Base-by-base conservation (phyloP, 164 flowering plant genomes). In the Umbellularia californica region DNA sequence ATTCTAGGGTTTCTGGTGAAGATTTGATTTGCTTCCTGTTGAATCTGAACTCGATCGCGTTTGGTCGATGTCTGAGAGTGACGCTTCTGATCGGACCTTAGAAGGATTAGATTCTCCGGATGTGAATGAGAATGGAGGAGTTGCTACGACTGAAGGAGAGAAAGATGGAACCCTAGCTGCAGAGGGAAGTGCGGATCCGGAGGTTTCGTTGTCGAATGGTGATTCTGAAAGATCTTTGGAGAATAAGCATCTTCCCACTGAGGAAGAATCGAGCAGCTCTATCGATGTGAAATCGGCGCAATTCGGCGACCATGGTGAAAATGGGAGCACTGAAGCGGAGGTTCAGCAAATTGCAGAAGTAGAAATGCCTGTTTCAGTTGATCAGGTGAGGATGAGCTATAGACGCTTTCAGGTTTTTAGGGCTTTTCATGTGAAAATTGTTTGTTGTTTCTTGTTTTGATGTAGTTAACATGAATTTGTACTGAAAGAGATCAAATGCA, bases 401-500 rank as follows among this genome's bases (percentile, higher is more conserved):
- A 24, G 20, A 41, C 35, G 52, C 22, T 63, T 70, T 35, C 0
- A 2, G 22, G 5, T 41, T 50, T 24, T 58, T 9, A 52, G 17
- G 51, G 20, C 51, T 3, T 30, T 30, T 30, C 33, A 2, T 68
- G 55, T 65, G 47, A 20, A 24, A 14, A 2, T 12, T 5, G 14
- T 41, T 71, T 30, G 24, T 62, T 70, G 7, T 14, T 24, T 35
- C 11, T 27, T 10, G 13, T 64, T 28, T 50, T 23, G 47, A 58
- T 28, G 58, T 13, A 55, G 60, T 55, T 55, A 1, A 55, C 20
- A 14, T 20, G 17, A 52, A 55, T 55, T 71, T 58, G 66, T 28
- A 72, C 58, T 74, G 77, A 79, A 86, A 85, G 84, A 77, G 52
- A 65, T 25, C 72, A 70, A 35, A 78, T 65, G 67, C 67, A 77